Base-by-base conservation (phyloP, 2,329 filamentous ascomycete genomes). In the Zymoseptoria ardabiliae region DNA sequence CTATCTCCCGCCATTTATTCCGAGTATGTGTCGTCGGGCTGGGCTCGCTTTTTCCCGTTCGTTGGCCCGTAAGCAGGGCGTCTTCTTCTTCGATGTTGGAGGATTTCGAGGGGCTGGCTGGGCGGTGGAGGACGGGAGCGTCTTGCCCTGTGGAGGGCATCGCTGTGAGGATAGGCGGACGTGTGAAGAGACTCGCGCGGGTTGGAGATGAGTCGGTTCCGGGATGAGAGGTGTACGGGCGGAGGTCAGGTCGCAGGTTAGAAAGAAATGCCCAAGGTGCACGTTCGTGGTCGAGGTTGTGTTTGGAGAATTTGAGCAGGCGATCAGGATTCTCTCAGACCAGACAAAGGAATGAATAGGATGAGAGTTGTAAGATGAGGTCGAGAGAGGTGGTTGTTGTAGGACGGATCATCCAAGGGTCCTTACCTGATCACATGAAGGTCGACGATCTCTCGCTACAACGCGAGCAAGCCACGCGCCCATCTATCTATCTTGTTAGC, bases 1-100 rank as follows among this genome's bases (percentile, higher is more conserved):
- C 82, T 56, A 89, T 74, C 72, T 97, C 90, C 62, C 88, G 84
- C 84, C 85, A 88, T 70, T 82, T 56, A 22, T 56, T 62, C 54
- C 53, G 80, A 58, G 82, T 73, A 73, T 83, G 82, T 60, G 73
- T 74, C 57, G 76, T 74, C 52, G 63, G 56, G 68, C 65, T 63
- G 28, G 58, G 57, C 66, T 69, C 57, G 62, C 64, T 53, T 52
- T 68, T 66, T 58, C 59, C 56, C 11, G 68, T 68, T 28, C 70
- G 73, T 68, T 85, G 73, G 64, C 86, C 80, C 45, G 85, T 82
- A 59, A 86, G 74, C 61, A 88, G 75, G 50, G 82, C 82, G 68
- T 87, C 82, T 73, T 72, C 70, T 41, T 86, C 84, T 73, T 86
- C 84, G 64, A 82, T 81, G 53, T 80, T 78, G 6, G 60, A 59